Evolutionary conservation across 305 asterid species (phyloP).

Genomic region (Fraxinus baroniana): DNA sequence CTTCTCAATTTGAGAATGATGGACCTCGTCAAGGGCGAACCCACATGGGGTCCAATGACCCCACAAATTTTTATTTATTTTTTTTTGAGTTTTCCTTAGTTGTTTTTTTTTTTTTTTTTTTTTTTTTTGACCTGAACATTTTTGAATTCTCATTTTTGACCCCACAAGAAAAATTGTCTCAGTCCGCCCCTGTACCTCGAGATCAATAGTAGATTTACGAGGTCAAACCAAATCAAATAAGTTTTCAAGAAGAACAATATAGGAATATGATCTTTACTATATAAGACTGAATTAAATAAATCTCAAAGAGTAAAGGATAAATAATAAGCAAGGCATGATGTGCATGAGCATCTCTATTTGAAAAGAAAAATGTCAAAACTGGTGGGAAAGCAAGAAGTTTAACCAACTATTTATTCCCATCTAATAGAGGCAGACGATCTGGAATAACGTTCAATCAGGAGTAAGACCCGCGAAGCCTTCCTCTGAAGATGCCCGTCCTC

Average conservation of each 20-base stretch:
- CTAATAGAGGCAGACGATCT: conserved; percentile 49
- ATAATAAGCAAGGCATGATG: background rate
- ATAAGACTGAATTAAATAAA: background rate
- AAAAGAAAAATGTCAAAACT: background rate
- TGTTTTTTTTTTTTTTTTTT: too few relatives aligned
- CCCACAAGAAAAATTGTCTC: too few relatives aligned
- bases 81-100: too few relatives aligned
- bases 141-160: too few relatives aligned
- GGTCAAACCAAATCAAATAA: background rate
- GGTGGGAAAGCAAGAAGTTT: background rate
- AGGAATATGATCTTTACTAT: background rate
- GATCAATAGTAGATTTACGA: background rate
- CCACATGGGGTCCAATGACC: too few relatives aligned
- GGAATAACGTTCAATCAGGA: conserved; percentile 51
- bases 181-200: too few relatives aligned
- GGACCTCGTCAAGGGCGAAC: background rate
- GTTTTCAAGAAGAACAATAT: background rate
- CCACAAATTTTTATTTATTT: too few relatives aligned
- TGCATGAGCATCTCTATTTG: background rate
- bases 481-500: conserved; percentile 61
- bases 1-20: background rate
- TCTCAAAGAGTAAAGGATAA: background rate
- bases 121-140: too few relatives aligned
- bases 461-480: conserved; percentile 56
- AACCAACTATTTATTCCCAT: conserved; percentile 30